These are phyloP conservation scores for Silene uniflora DNA, from an alignment of 148 eudicot genomes.

Conservation along the genomic window DNA sequence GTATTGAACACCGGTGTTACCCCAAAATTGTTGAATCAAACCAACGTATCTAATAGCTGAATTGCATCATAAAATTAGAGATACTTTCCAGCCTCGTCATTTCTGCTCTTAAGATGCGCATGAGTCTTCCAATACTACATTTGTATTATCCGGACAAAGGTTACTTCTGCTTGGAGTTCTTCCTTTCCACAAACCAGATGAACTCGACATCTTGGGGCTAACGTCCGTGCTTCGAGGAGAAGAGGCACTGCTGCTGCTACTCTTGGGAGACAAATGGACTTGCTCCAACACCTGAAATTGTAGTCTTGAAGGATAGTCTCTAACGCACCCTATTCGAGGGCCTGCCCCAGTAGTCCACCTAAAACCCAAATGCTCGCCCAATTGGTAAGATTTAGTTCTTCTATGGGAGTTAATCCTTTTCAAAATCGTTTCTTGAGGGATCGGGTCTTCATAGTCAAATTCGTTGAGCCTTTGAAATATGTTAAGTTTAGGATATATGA, in stretches of 20 bases:
- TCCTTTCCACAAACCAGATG: conserved; percentile 29
- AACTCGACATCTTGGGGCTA: conserved; percentile 18
- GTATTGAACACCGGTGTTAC: background rate
- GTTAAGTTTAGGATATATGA: conserved; percentile 49
- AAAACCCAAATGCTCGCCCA: conserved; percentile 57
- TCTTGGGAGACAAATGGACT: conserved; percentile 57
- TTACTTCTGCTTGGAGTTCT: conserved; percentile 34
- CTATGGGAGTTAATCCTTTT: conserved; percentile 62
- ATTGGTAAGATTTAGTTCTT: conserved; percentile 57
- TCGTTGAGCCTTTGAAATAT: conserved; percentile 43
- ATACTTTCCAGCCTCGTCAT: background rate
- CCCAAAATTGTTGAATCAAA: background rate
- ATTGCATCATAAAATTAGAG: background rate
- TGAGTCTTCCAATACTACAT: background rate
- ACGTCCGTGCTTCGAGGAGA: conserved; percentile 26
- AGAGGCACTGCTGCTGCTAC: conserved; percentile 26
- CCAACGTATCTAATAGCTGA: too few species aligned
- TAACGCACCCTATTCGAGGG: conserved; percentile 76
- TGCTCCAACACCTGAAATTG: conserved; percentile 62
- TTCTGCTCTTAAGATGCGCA: background rate
- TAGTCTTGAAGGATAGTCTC: conserved; percentile 75
- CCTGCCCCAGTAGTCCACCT: conserved; percentile 90
- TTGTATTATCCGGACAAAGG: conserved; percentile 17
- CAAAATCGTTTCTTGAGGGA: conserved; percentile 53
- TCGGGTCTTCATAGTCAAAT: conserved; percentile 38